Base-by-base conservation (phyloP, 306 rosid genomes). In the Glycine tomentella region DNA sequence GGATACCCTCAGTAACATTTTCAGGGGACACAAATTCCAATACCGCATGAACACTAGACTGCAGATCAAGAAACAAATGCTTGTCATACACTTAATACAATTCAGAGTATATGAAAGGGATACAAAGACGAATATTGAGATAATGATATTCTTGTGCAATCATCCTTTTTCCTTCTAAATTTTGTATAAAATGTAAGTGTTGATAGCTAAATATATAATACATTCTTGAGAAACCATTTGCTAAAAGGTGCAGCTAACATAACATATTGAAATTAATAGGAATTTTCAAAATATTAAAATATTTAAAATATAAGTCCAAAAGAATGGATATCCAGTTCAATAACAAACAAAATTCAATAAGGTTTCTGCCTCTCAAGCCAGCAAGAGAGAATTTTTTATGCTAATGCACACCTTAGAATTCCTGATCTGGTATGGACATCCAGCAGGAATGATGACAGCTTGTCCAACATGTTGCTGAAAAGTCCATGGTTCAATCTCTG, bases 391-490 rank as follows among this genome's bases (percentile, higher is more conserved):
- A 33, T 59, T 40, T 4, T 31, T 81, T 44, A 51, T 59, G 58
- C 34, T 36, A 81, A 72, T 58, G 59, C 73, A 67, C 67, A 94
- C 99, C 99, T 95, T 93, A 36, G 97, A 80, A 88, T 88, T 92
- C 78, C 86, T 90, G 66, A 95, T 95, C 90, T 95, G 99, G 86
- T 95, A 92, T 14, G 99, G 98, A 81, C 99, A 95, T 75, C 99
- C 99, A 51, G 99, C 99, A 45, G 99, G 99, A 78, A 95, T 86
- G 87, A 93, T 90, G 77, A 95, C 97, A 82, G 99, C 99, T 87
- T 93, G 98, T 80, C 99, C 99, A 77, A 87, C 90, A 46, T 77
- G 95, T 87, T 95, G 99, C 86, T 85, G 89, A 65, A 95, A 95
- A 72, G 90, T 87, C 99, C 99, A 95, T 31, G 99, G 99, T 87